Evolutionary conservation across 495 filamentous ascomycete species (phyloP).

Genomic region (Aspergillus diversus): DNA sequence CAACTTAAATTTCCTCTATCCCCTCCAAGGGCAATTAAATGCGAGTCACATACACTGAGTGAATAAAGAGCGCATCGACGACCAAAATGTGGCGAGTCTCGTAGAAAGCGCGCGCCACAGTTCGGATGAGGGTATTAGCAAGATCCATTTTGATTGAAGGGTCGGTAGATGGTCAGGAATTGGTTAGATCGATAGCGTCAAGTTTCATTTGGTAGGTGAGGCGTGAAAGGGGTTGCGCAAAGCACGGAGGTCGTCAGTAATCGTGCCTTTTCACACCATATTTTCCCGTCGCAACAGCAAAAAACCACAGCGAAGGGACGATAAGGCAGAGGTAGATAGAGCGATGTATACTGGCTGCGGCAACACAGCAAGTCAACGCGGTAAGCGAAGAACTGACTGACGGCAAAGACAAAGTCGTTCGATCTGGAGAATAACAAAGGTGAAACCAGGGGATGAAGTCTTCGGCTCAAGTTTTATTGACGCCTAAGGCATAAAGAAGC

Average conservation of each 20-base stretch:
- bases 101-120: slow-evolving; percentile 89
- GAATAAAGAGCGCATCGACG: slow-evolving; percentile 88
- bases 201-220: not conserved
- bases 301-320: not conserved
- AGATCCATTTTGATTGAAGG: slow-evolving; percentile 66
- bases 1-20: not conserved
- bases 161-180: not conserved
- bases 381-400: not conserved
- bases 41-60: slow-evolving; percentile 69
- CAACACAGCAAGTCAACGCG: not conserved
- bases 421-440: not conserved
- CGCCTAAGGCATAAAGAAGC: slow-evolving; percentile 9
- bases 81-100: slow-evolving; percentile 85
- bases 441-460: not conserved
- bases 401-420: not conserved
- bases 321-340: not conserved
- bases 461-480: not conserved
- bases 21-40: not conserved
- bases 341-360: not conserved
- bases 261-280: not conserved
- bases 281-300: not conserved
- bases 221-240: not conserved
- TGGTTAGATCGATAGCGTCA: not conserved
- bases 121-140: slow-evolving; percentile 85
- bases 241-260: not conserved